A percentile compares a stretch with the other conserved stretches of the same genome.
phyloP scores from a whole-genome alignment of 1,284 basidiomycete genomes.

The Ustilago cynodontis region DNA sequence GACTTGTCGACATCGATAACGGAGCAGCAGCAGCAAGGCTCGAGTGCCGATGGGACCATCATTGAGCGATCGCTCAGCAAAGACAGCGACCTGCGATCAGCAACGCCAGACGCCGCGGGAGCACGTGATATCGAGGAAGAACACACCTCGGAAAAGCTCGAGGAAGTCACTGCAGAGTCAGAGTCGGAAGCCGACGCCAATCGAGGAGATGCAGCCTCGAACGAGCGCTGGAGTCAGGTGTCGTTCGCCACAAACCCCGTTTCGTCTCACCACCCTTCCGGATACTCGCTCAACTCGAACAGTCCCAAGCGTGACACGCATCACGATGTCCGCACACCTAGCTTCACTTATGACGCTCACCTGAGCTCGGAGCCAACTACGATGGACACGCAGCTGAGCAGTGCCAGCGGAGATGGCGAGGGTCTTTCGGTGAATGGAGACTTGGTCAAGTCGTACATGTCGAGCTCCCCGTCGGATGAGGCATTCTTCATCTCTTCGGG shows the following conservation, averaged over 20 bases:
- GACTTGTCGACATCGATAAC: constrained; percentile 3
- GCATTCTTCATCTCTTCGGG: constrained; percentile 23
- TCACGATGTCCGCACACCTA: constrained; percentile 22
- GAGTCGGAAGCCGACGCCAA: neutral
- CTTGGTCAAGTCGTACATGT: constrained; percentile 30
- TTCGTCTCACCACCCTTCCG: constrained; percentile 19
- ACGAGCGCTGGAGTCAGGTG: constrained; percentile 34
- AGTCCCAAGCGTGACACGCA: constrained; percentile 15
- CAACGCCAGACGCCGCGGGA: neutral
- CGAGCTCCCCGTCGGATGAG: constrained; percentile 34
- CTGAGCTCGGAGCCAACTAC: constrained; percentile 34
- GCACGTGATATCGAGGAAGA: neutral
- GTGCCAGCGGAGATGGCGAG: constrained; percentile 13
- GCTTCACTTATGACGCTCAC: constrained; percentile 31
- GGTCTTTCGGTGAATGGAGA: constrained; percentile 24
- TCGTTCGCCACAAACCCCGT: constrained; percentile 16
- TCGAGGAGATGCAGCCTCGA: constrained; percentile 4
- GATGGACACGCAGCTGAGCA: constrained; percentile 37
- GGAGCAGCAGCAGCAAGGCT: constrained; percentile 4
- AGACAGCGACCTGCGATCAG: constrained; percentile 17
- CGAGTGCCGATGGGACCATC: constrained; percentile 35
- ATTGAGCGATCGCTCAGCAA: constrained; percentile 24
- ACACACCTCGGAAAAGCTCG: neutral
- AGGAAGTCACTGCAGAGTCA: neutral
- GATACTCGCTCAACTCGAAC: constrained; percentile 18